Evolutionary conservation across 2,329 filamentous ascomycete species (phyloP).

Genomic region (Fusarium sp.): DNA sequence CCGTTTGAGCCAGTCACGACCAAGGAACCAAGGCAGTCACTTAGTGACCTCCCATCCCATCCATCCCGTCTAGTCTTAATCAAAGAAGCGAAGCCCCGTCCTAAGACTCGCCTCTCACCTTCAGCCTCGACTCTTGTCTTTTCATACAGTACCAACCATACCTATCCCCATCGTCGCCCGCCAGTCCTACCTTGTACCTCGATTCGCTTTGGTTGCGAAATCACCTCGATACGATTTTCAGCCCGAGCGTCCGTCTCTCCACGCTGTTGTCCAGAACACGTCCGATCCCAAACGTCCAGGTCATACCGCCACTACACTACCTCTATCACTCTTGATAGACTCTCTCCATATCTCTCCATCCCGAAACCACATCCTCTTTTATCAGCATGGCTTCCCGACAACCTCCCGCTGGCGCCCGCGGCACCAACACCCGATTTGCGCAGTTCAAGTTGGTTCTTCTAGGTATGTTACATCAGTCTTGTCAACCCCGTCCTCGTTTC

Average conservation of each 20-base stretch:
- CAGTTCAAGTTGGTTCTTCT: conserved; percentile 99
- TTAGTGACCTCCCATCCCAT: conserved; percentile 34
- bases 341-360: conserved; percentile 31
- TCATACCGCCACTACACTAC: conserved; percentile 42
- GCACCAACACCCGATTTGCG: conserved; percentile 86
- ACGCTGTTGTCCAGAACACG: conserved; percentile 44
- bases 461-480: conserved; percentile 67
- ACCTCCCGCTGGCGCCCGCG: conserved; percentile 69
- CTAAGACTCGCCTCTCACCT: conserved; percentile 39
- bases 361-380: conserved; percentile 43
- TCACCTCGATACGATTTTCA: conserved; percentile 25
- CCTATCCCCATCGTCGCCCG: conserved; percentile 16
- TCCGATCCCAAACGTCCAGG: conserved; percentile 41
- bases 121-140: conserved; percentile 38
- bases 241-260: conserved; percentile 33
- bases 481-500: conserved; percentile 6
- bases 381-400: conserved; percentile 84
- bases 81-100: conserved; percentile 40
- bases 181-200: conserved; percentile 17
- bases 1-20: conserved; percentile 37
- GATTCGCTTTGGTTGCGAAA: conserved; percentile 22
- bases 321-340: conserved; percentile 24
- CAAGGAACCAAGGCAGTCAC: conserved; percentile 39
- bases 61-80: conserved; percentile 37
- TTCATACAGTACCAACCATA: conserved; percentile 10